Evolutionary conservation across 306 rosid species (phyloP), one percentile per base, ranked within the genome.

Genomic region (Quillaja saponaria): DNA sequence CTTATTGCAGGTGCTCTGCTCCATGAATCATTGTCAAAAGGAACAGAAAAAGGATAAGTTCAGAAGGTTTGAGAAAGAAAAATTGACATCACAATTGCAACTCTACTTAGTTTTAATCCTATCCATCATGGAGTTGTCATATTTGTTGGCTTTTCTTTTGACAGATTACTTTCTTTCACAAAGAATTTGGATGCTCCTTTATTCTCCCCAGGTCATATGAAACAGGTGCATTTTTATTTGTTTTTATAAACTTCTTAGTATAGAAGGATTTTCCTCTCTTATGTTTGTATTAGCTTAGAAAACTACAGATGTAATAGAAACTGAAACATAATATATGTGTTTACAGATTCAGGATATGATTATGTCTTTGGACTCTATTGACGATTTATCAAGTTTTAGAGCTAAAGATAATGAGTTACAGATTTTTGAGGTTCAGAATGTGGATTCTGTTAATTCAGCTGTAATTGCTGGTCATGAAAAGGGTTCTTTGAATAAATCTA

Each of bases 281-380:
- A 13, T 49, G 7, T n/a, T 62, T 58, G 35, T 34, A 15, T 69
- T 56, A 13, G 31, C 56, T 35, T 58, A 47, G 35, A 69, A 37
- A 55, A 14, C 60, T 58, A 62, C 62, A 64, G 57, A 54, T 71
- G 47, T 38, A 61, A 54, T 64, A 13, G 42, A 65, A 73, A 67
- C 73, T 75, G 54, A 84, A 69, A 61, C 54, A 34, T 14, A 38
- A 55, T 72, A 63, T 13, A 31, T 75, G 1, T 37, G 41, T 51
- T 47, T 18, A 58, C 96, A 94, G 99, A 64, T 86, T 56, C 87
- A 81, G 68, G 78, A 50, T 67, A 76, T 85, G 82, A 75, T 66
- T 39, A 44, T 69, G 49, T 73, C 78, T 72, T 42, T 82, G 28
- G 71, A 70, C 59, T 71, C 81, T 49, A 21, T 62, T 51, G 80